A percentile compares a stretch with the other conserved stretches of the same genome.
phyloP scores from a whole-genome alignment of 768 basidiomycete species.

The Serendipita vermifera region DNA sequence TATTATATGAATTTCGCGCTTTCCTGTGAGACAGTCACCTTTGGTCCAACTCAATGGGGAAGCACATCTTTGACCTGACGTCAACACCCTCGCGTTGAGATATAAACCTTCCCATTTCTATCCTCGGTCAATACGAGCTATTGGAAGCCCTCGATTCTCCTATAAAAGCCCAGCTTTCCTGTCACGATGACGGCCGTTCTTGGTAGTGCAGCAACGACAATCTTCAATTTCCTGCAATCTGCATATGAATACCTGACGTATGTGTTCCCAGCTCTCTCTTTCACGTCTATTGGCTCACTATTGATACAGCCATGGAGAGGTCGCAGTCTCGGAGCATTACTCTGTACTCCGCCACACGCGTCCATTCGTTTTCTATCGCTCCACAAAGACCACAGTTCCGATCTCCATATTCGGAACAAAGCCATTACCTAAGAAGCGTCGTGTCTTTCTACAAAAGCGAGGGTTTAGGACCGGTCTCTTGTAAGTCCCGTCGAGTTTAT shows the following conservation, averaged over 20 bases:
- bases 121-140: no score
- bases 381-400: conserved; percentile 12
- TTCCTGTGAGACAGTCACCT: no score
- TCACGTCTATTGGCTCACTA: neutral
- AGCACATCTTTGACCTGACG: neutral
- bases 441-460: conserved; percentile 15
- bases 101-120: no score
- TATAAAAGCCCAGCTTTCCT: neutral
- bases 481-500: neutral
- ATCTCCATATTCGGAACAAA: conserved; percentile 13
- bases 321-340: conserved; percentile 6
- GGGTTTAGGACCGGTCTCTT: conserved; percentile 15
- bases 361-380: conserved; percentile 15
- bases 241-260: conserved; percentile 7
- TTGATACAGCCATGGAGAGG: conserved; percentile 13
- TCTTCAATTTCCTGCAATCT: neutral
- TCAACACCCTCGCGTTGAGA: no score
- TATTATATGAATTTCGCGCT: no score
- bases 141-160: no score
- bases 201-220: neutral
- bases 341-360: conserved; percentile 13
- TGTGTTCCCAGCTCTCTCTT: no score
- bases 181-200: neutral
- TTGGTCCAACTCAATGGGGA: no score
- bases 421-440: conserved; percentile 12